These are phyloP conservation scores for Pseudogymnoascus sp. DNA, from an alignment of 2,329 filamentous ascomycete species.

Conservation along the genomic window DNA sequence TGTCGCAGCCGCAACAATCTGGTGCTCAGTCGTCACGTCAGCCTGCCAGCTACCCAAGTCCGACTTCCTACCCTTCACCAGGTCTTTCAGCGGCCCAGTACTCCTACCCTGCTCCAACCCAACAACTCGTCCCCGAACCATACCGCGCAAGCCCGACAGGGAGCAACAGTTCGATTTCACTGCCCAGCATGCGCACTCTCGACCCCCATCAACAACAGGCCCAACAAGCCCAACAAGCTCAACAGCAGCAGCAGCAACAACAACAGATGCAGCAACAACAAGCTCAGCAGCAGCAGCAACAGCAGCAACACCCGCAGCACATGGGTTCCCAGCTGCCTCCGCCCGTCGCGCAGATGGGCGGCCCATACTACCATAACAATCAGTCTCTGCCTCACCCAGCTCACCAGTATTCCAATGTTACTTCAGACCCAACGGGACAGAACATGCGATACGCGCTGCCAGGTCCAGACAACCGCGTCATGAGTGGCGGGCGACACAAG, in stretches of 20 bases:
- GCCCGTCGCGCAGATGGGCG: constrained; percentile 40
- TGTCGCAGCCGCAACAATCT: constrained; percentile 25
- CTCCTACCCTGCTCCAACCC: constrained; percentile 34
- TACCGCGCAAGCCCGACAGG: constrained; percentile 34
- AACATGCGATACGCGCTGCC: constrained; percentile 49
- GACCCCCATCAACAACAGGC: constrained; percentile 33
- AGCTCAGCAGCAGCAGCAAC: not conserved
- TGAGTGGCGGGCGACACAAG: constrained; percentile 55
- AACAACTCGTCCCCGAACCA: constrained; percentile 32
- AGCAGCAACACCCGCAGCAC: constrained; percentile 24
- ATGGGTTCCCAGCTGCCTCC: constrained; percentile 47
- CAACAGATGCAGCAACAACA: not conserved
- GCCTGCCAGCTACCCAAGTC: constrained; percentile 34
- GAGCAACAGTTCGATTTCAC: constrained; percentile 37
- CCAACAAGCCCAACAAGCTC: constrained; percentile 20
- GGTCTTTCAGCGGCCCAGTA: constrained; percentile 38
- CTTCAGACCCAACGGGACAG: constrained; percentile 36
- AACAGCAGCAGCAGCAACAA: constrained; percentile 22
- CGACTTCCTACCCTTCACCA: constrained; percentile 41
- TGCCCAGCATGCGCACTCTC: constrained; percentile 42
- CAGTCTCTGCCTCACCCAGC: constrained; percentile 32
- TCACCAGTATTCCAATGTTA: constrained; percentile 39
- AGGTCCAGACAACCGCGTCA: constrained; percentile 42
- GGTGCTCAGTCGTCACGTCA: constrained; percentile 19
- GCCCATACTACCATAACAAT: constrained; percentile 40